Evolutionary conservation across 2,329 filamentous ascomycete species (phyloP).

Genomic region (Torrubiellomyces zombiae): DNA sequence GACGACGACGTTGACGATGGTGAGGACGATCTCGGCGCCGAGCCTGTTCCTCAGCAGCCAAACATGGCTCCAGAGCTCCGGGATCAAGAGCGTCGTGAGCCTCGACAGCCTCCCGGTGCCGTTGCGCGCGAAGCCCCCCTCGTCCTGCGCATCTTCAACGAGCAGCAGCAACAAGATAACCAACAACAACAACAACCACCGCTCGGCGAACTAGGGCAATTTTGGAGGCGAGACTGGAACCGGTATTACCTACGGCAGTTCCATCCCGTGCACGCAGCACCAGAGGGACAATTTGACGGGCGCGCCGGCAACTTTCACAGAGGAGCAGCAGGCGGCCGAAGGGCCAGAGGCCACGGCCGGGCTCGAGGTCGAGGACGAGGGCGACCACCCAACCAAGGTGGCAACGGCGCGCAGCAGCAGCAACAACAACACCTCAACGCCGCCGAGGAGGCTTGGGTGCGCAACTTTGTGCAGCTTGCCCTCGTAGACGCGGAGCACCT

Average conservation of each 20-base stretch:
- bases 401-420: conserved; percentile 1
- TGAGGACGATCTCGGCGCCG: conserved; percentile 1
- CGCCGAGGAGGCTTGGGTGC: conserved; percentile 34
- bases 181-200: conserved; percentile 3
- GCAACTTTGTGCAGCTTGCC: conserved; percentile 36
- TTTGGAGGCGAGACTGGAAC: too few relatives aligned
- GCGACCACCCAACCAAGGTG: conserved; percentile 1
- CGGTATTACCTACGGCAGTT: too few relatives aligned
- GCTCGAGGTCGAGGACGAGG: conserved; percentile 1
- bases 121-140: conserved; percentile 41
- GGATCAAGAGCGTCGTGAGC: conserved; percentile 9
- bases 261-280: too few relatives aligned
- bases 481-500: conserved; percentile 35
- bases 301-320: background rate
- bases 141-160: conserved; percentile 34
- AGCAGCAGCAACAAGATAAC: conserved; percentile 12
- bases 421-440: conserved; percentile 19
- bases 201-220: too few relatives aligned
- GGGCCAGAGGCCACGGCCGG: background rate
- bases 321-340: background rate
- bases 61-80: conserved; percentile 4
- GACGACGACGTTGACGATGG: background rate
- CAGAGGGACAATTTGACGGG: background rate
- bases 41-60: background rate
- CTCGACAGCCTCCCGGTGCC: conserved; percentile 16